Conservation (phyloP, 2,329 filamentous ascomycete genomes). For the Apiospora saccharicola region DNA sequence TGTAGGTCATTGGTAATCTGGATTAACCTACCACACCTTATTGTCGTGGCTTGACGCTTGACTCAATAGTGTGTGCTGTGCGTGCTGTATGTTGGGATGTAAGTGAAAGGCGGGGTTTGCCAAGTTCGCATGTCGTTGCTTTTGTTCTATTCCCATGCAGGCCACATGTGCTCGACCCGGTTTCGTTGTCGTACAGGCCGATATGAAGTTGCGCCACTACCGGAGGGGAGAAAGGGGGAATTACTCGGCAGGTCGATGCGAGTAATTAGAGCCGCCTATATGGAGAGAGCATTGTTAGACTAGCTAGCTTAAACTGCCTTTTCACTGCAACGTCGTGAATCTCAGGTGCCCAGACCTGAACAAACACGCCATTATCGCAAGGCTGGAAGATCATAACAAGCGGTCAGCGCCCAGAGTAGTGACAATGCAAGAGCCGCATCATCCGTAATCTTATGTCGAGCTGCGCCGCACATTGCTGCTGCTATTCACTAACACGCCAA, state of each 20-base stretch:
- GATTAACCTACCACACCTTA: slow-evolving; percentile 8
- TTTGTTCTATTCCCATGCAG: neutral
- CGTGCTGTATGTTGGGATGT: neutral
- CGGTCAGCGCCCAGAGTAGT: neutral
- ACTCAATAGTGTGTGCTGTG: neutral
- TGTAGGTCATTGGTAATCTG: neutral
- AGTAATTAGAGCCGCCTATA: neutral
- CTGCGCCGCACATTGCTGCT: neutral
- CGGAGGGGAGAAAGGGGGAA: neutral
- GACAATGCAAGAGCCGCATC: neutral
- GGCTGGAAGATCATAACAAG: neutral
- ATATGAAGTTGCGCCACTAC: neutral
- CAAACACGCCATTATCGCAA: neutral
- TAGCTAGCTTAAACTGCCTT: neutral
- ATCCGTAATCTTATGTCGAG: neutral
- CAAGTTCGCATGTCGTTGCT: neutral
- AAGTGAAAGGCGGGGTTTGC: neutral
- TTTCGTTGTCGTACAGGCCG: slow-evolving; percentile 1
- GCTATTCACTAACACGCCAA: neutral
- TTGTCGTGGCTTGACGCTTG: slow-evolving; percentile 2
- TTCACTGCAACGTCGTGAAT: slow-evolving; percentile 4
- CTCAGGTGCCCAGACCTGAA: neutral
- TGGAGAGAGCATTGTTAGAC: neutral
- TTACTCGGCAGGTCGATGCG: neutral
- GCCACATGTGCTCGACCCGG: neutral